Conservation (phyloP, 2,329 filamentous ascomycete genomes). For the Penicillium sp. region DNA sequence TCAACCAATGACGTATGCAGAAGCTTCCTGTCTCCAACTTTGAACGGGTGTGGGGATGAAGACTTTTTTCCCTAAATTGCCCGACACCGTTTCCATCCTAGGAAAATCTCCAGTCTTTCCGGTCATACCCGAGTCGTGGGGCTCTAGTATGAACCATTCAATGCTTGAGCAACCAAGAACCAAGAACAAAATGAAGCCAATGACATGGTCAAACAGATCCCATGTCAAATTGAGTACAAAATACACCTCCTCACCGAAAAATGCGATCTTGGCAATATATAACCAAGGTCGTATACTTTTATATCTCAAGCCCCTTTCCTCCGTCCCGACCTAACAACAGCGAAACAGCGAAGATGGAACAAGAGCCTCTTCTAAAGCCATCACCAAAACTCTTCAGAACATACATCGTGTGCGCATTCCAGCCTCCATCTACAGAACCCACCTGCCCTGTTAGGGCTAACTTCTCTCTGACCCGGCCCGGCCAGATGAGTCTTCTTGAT, state of each 20-base stretch:
- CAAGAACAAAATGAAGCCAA: not conserved
- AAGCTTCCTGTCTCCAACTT: not conserved
- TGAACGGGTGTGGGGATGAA: constrained; percentile 2
- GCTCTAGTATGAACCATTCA: constrained; percentile 4
- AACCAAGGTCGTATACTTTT: not conserved
- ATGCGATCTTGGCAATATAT: not conserved
- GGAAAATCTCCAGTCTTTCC: constrained; percentile 4
- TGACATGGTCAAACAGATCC: not conserved
- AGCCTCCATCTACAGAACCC: constrained; percentile 4
- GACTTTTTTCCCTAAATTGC: constrained; percentile 20
- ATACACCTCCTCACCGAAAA: not conserved
- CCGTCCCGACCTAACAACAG: not conserved
- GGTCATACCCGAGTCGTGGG: constrained; percentile 17
- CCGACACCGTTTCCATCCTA: constrained; percentile 11
- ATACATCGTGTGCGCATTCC: not conserved
- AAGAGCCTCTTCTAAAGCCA: not conserved
- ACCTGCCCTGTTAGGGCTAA: constrained; percentile 7
- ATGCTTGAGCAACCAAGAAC: not conserved
- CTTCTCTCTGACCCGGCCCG: not conserved
- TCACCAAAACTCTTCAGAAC: not conserved
- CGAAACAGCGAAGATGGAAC: not conserved
- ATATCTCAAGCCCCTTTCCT: not conserved
- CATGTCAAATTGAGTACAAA: not conserved
- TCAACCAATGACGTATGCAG: constrained; percentile 9
- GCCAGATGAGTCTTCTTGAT: constrained; percentile 13